A percentile compares a stretch with the other conserved stretches of the same genome.
Evolutionary conservation across 23 red algal species (phyloP).

Genomic region (Cyanidioschyzon merolae): DNA sequence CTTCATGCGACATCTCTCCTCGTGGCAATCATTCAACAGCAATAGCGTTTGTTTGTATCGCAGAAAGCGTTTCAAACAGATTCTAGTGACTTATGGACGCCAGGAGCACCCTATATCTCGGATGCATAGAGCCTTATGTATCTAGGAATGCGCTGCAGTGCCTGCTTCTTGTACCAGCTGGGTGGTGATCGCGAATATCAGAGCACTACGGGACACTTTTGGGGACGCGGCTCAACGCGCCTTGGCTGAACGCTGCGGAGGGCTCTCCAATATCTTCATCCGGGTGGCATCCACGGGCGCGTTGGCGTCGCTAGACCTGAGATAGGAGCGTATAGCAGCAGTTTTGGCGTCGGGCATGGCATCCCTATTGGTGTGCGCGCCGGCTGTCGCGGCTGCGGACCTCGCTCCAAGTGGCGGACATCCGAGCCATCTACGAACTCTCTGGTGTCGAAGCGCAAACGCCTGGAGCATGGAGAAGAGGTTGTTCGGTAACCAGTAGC

Average conservation of each 20-base stretch:
- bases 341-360: background rate
- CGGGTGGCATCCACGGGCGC: background rate
- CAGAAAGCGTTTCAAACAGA: no score
- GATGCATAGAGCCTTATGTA: no score
- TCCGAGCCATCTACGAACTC: background rate
- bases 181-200: no score
- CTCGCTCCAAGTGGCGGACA: background rate
- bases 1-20: no score
- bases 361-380: background rate
- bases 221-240: no score
- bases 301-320: background rate
- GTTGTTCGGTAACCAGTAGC: slow-evolving; percentile 43
- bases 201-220: no score
- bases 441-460: background rate
- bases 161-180: no score
- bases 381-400: background rate
- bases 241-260: background rate
- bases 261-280: background rate
- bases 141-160: no score
- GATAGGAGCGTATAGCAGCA: background rate
- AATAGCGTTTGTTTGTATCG: no score
- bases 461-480: slow-evolving; percentile 2
- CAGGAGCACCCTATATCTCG: no score
- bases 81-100: no score
- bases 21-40: no score